Base-by-base conservation (phyloP, 495 filamentous ascomycete genomes). In the Rusavskia elegans region DNA sequence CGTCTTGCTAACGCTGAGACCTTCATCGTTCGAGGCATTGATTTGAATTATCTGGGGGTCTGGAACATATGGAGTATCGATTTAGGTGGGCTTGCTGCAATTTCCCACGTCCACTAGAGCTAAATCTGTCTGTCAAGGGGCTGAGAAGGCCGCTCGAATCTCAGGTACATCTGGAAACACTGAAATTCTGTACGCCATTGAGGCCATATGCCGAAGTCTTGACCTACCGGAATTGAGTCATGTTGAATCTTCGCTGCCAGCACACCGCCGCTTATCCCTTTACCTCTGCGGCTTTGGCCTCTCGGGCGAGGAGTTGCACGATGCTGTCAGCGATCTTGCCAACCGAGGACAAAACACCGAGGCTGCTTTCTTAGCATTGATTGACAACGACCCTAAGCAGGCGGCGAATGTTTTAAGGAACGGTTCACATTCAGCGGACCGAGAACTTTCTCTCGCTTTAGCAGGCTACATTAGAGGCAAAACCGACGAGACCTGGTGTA, bases 21-120 rank as follows among this genome's bases (percentile, higher is more conserved):
- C 4, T 90, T 95, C 86, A 73, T 85, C 42, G 68, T 76, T n/a
- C 73, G 80, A 39, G 71, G 75, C 1, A 64, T 95, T 6, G 92
- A 96, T 58, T 63, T 95, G 39, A 88, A 82, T 59, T 98, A 87
- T 63, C 64, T 95, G 61, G 92, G 92, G 3, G 81, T 97, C 40
- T 71, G 76, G 50, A 76, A 75, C 37, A 76, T 95, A 16, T 96
- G 89, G 89, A 81, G 68, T 30, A 83, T 85, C 58, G 72, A 85
- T 36, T 63, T 88, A 48, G 81, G 85, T 82, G 62, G 55, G 29
- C 21, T 35, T 44, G 23, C 5, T 6, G 5, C 13, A 10, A 13
- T 35, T 14, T 35, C 2, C 32, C 32, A 11, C 2, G 2, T 35
- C 9, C 2, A 13, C 32, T 11, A 11, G 2, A 13, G 32, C 32